These are phyloP conservation scores for Aegilops sharonensis DNA, from an alignment of 176 grass and related monocot species.

Conservation along the genomic window DNA sequence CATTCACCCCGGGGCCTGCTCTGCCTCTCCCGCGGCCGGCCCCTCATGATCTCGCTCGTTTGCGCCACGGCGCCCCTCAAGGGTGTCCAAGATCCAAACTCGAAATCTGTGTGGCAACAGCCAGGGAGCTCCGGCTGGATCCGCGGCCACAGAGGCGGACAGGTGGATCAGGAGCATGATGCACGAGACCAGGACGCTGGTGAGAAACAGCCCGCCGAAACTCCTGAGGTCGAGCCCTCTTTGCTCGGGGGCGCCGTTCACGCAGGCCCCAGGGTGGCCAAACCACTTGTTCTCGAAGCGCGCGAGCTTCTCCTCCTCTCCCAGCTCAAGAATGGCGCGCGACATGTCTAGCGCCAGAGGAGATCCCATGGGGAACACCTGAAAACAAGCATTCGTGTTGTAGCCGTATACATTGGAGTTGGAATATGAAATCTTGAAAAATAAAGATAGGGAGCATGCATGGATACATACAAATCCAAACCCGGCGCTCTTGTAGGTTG, in stretches of 20 bases:
- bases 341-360: conserved; percentile 58
- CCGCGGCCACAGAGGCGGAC: conserved; percentile 31
- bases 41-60: not conserved
- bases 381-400: not conserved
- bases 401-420: too few relatives aligned
- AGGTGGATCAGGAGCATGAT: conserved; percentile 50
- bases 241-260: conserved; percentile 14
- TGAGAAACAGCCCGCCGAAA: conserved; percentile 72
- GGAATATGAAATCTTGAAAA: not conserved
- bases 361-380: conserved; percentile 59
- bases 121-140: too few relatives aligned
- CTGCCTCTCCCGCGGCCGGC: not conserved
- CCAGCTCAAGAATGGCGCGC: conserved; percentile 53
- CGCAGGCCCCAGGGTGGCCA: conserved; percentile 23
- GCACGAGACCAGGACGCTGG: conserved; percentile 50
- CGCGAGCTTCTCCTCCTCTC: conserved; percentile 47
- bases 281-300: conserved; percentile 66
- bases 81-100: conserved; percentile 41
- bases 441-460: too few relatives aligned
- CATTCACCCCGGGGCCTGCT: not conserved
- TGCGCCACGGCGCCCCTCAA: conserved; percentile 16
- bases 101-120: too few relatives aligned
- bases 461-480: conserved; percentile 54
- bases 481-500: conserved; percentile 65
- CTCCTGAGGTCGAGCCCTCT: conserved; percentile 49